Conservation (phyloP, 2,329 filamentous ascomycete genomes). For the Seiridium cupressi region DNA sequence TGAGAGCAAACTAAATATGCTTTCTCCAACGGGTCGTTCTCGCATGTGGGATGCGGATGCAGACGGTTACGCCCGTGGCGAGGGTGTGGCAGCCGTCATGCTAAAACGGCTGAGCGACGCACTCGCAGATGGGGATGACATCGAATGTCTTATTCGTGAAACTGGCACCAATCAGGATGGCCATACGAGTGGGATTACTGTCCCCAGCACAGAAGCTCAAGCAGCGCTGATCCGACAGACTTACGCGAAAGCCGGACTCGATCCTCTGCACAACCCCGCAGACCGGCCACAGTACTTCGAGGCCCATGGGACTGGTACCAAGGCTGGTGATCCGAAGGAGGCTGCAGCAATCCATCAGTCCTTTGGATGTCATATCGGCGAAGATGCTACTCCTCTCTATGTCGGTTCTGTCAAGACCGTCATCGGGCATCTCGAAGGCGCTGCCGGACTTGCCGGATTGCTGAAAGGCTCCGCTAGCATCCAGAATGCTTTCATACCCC, state of each 20-base stretch:
- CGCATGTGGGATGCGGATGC: constrained; percentile 35
- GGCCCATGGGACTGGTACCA: constrained; percentile 25
- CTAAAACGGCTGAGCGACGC: constrained; percentile 38
- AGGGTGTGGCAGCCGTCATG: constrained; percentile 35
- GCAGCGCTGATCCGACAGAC: constrained; percentile 24
- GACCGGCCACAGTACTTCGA: constrained; percentile 24
- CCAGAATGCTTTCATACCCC: neutral
- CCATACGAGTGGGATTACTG: constrained; percentile 35
- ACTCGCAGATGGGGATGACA: constrained; percentile 30
- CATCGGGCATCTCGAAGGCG: neutral
- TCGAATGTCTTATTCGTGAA: constrained; percentile 30
- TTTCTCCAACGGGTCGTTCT: constrained; percentile 22
- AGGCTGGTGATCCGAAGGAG: constrained; percentile 23
- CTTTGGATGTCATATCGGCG: constrained; percentile 19
- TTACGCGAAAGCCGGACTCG: constrained; percentile 28
- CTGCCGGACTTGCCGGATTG: neutral
- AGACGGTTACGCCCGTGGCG: constrained; percentile 47
- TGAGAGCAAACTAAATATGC: constrained; percentile 19
- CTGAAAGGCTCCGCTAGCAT: neutral
- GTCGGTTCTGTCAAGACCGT: constrained; percentile 9
- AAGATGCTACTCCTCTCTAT: constrained; percentile 18
- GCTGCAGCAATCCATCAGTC: constrained; percentile 17
- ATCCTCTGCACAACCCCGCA: constrained; percentile 10
- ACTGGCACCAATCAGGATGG: constrained; percentile 35
- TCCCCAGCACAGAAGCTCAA: constrained; percentile 33